Evolutionary conservation across 2,329 filamentous ascomycete species (phyloP), one percentile per base, ranked within the genome.

Genomic region (Fusarium nodosum): DNA sequence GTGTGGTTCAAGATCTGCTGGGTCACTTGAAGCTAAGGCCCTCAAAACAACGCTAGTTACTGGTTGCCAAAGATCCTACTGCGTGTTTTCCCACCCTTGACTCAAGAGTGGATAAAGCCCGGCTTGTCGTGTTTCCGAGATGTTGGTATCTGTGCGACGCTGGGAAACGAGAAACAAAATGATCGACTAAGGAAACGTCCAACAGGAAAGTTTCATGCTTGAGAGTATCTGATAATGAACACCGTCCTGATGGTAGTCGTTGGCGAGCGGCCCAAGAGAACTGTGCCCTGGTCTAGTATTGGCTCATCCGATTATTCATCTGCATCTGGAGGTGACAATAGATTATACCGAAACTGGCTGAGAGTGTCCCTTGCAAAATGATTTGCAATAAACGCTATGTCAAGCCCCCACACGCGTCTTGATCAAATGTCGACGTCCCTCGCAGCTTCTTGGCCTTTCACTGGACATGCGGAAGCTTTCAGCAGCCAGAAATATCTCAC

Each of bases 51-150:
- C 69, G 60, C 71, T 75, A 75, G 33, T 50, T 45, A 58, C 52
- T 65, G 59, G 59, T 41, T 64, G 64, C 62, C 30, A 46, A 41
- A 60, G 68, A 51, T 55, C 59, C 52, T 59, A 48, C 53, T 68
- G 69, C 52, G 45, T 50, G 22, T 46, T 52, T 57, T 45, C 42
- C 51, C 24, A 45, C 46, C 60, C 57, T 74, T 66, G 70, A 62
- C 59, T 44, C 41, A 39, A 60, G 51, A 65, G 72, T 74, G 72
- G 72, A 66, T 69, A 58, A 67, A 52, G 63, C 45, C 64, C 71
- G 72, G 72, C 66, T 74, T 64, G 64, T 62, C 60, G 59, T 69
- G 71, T 73, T 74, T 74, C 72, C 72, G 72, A 73, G 47, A 74
- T 74, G 62, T 71, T 66, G 69, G 72, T 74, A 74, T 68, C 68